A percentile compares a stretch with the other conserved stretches of the same genome.
phyloP scores from a whole-genome alignment of 768 basidiomycete species.

The Mycena filopes region DNA sequence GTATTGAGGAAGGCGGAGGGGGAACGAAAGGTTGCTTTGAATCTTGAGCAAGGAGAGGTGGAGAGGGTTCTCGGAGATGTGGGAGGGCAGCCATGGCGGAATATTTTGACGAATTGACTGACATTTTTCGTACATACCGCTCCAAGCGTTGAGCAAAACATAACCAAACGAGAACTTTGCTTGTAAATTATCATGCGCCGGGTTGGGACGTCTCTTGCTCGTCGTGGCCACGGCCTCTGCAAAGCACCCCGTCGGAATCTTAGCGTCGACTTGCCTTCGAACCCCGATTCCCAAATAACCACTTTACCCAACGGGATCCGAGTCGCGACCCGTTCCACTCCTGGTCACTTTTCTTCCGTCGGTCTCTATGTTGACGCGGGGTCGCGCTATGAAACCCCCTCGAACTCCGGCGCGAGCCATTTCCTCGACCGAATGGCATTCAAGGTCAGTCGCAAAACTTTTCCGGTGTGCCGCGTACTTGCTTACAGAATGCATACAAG shows the following conservation, averaged over 20 bases:
- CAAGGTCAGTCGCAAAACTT: constrained; percentile 68
- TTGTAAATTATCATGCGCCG: constrained; percentile 48
- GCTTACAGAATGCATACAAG: constrained; percentile 52
- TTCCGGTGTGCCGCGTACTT: constrained; percentile 8
- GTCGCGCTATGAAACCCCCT: constrained; percentile 83
- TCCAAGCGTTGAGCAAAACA: too few species aligned
- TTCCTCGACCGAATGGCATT: constrained; percentile 96
- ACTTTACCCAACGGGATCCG: constrained; percentile 92
- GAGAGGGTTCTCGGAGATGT: constrained; percentile 87
- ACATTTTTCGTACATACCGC: too few species aligned
- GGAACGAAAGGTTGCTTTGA: constrained; percentile 82
- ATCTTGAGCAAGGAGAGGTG: constrained; percentile 85
- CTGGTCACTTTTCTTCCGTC: constrained; percentile 93
- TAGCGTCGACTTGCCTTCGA: constrained; percentile 37
- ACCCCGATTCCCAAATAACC: constrained; percentile 67
- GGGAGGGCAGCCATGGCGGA: constrained; percentile 77
- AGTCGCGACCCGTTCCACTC: constrained; percentile 90
- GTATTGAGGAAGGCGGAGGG: constrained; percentile 64
- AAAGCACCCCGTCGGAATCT: constrained; percentile 33
- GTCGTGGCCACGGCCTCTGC: constrained; percentile 44
- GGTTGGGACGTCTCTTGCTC: constrained; percentile 49
- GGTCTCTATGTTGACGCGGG: constrained; percentile 97
- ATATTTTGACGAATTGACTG: constrained; percentile 40
- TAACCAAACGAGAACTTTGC: constrained; percentile 18
- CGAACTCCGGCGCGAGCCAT: constrained; percentile 86